Base-by-base conservation (phyloP, 345 rosid genomes). In the Populus davidiana region DNA sequence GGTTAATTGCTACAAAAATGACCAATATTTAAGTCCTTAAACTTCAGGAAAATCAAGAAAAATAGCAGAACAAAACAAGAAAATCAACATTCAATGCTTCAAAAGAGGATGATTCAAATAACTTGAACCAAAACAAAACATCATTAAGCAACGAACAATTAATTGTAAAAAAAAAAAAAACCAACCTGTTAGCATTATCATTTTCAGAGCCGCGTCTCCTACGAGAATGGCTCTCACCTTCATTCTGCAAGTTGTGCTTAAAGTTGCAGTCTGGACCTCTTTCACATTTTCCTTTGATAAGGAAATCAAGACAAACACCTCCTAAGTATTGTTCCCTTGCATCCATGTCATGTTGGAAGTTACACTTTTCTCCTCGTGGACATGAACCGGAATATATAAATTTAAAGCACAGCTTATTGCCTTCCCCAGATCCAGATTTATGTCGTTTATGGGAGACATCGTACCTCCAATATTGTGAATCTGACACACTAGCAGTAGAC, bases 271-370 rank as follows among this genome's bases (percentile, higher is more conserved):
- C 95, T 75, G 94, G 97, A 71, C 99, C 99, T 81, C 85, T 91
- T 86, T 93, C 97, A 86, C 99, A 93, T 75, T 86, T 91, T 52
- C 98, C 98, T 87, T 93, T 93, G 85, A 90, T 89, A 78, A 95
- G 91, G 83, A 90, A 90, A 85, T 95, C 98, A 79, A 95, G 89
- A 86, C 99, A 95, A 81, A 91, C 98, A 74, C 99, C 99, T 86
- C 93, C 87, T 65, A 81, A 70, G 80, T 84, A 90, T 73, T 95
- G 99, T 69, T 93, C 97, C 83, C 95, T 90, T 38, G 94, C 90
- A 78, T 91, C 96, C 71, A 78, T 73, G 65, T 91, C 89, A 89
- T 93, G 99, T 71, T 49, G 83, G 78, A 91, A 95, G 85, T 89
- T 79, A 88, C 94, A 95, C 52, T 77, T 76, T 81, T 93, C 93